Conservation (phyloP, 2,329 filamentous ascomycete species). For the Arachnomyces sp. region DNA sequence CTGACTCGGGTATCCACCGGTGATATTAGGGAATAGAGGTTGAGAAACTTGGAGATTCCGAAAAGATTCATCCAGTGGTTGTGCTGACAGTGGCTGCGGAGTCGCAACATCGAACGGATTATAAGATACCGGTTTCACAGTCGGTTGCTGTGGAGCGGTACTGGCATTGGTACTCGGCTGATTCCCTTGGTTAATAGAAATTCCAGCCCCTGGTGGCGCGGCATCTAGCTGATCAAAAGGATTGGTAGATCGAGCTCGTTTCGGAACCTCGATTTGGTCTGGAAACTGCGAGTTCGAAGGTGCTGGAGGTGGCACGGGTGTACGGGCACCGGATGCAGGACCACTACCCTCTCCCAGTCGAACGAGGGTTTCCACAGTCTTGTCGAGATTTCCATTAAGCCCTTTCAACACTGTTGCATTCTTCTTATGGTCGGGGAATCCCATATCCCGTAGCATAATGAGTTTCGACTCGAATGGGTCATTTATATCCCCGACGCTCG, state of each 20-base stretch:
- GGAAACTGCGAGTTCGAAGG: constrained; percentile 15
- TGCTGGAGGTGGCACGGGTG: constrained; percentile 36
- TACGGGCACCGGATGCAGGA: constrained; percentile 46
- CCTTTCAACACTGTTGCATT: constrained; percentile 76
- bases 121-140: constrained; percentile 33
- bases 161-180: constrained; percentile 19
- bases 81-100: constrained; percentile 24
- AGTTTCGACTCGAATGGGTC: constrained; percentile 63
- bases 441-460: constrained; percentile 74
- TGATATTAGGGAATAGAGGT: constrained; percentile 66
- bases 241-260: constrained; percentile 45
- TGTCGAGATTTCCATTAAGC: constrained; percentile 75
- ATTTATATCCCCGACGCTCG: constrained; percentile 48
- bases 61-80: constrained; percentile 58
- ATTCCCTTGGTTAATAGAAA: constrained; percentile 20
- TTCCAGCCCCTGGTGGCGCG: constrained; percentile 19
- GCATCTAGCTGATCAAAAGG: constrained; percentile 54
- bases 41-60: constrained; percentile 63
- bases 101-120: constrained; percentile 59
- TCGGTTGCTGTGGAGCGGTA: constrained; percentile 23
- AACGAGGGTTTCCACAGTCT: constrained; percentile 74
- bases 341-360: constrained; percentile 63
- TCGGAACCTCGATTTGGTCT: constrained; percentile 11
- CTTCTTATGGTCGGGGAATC: constrained; percentile 73
- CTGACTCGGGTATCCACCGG: constrained; percentile 50